A percentile compares a stretch with the other conserved stretches of the same genome.
phyloP scores from a whole-genome alignment of 345 rosid species.

The Rhodamnia argentea region DNA sequence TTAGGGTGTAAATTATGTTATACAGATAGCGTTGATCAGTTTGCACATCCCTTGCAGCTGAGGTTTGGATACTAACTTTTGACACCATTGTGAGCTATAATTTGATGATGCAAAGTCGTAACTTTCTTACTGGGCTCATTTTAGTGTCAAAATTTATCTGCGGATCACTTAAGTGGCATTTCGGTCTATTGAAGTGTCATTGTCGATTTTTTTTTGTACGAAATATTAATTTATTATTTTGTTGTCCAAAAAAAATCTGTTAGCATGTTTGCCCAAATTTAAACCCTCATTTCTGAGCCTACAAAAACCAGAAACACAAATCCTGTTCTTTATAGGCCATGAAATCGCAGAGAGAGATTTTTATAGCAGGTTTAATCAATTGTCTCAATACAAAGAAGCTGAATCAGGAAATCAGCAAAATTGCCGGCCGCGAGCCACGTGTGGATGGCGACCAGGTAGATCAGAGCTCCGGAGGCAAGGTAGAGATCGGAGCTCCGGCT shows the following conservation, averaged over 20 bases:
- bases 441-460: conserved; percentile 54
- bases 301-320: neutral
- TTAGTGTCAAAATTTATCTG: neutral
- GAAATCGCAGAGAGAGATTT: neutral
- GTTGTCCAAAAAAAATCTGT: neutral
- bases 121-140: neutral
- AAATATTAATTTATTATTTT: neutral
- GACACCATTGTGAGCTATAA: neutral
- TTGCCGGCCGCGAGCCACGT: conserved; percentile 25
- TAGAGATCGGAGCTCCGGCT: conserved; percentile 45
- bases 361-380: neutral
- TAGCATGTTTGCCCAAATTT: conserved; percentile 43
- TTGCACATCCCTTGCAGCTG: conserved; percentile 23
- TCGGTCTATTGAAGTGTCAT: neutral
- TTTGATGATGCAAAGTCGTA: neutral
- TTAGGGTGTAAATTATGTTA: neutral
- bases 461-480: conserved; percentile 34
- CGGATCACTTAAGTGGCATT: neutral
- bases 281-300: conserved; percentile 78
- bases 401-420: neutral
- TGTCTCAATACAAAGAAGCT: neutral
- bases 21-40: neutral
- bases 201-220: neutral
- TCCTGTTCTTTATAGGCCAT: neutral
- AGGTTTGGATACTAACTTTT: neutral